Evolutionary conservation across 176 grass and related monocot genomes (phyloP).

Genomic region (barley (Hordeum vulgare)): DNA sequence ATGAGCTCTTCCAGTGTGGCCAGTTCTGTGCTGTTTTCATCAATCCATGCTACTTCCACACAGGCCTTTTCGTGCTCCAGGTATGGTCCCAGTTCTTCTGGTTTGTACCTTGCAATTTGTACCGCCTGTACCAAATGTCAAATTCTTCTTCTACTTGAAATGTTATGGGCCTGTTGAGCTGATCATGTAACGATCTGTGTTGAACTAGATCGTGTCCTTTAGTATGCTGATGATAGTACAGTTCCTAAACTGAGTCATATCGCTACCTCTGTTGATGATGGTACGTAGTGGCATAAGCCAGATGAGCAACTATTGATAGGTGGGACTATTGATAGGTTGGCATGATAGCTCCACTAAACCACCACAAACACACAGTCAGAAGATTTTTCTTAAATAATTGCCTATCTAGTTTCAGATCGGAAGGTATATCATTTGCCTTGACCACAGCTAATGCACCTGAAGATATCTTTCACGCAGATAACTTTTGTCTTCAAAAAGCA

Average conservation of each 20-base stretch:
- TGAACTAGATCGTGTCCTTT: neutral
- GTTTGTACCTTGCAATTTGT: neutral
- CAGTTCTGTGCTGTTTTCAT: constrained; percentile 98
- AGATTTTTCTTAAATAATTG: neutral
- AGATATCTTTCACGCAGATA: neutral
- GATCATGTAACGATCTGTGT: neutral
- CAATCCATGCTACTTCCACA: constrained; percentile 98
- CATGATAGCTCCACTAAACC: neutral
- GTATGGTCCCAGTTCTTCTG: constrained; percentile 13
- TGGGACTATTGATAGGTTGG: neutral
- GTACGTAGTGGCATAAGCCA: neutral
- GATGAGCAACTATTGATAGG: neutral
- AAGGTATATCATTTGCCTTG: neutral
- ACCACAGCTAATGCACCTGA: neutral
- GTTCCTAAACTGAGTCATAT: neutral
- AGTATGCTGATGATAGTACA: neutral
- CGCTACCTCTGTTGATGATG: neutral
- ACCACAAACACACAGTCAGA: neutral
- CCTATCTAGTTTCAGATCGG: neutral
- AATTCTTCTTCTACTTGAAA: constrained; percentile 7
- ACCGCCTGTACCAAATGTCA: neutral
- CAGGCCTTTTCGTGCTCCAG: constrained; percentile 95
- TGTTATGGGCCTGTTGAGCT: neutral
- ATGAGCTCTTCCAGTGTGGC: constrained; percentile 94
- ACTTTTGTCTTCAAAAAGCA: neutral